These are phyloP conservation scores for Trichophyton benhamiae DNA, from an alignment of 2,329 filamentous ascomycete genomes.

Conservation along the genomic window DNA sequence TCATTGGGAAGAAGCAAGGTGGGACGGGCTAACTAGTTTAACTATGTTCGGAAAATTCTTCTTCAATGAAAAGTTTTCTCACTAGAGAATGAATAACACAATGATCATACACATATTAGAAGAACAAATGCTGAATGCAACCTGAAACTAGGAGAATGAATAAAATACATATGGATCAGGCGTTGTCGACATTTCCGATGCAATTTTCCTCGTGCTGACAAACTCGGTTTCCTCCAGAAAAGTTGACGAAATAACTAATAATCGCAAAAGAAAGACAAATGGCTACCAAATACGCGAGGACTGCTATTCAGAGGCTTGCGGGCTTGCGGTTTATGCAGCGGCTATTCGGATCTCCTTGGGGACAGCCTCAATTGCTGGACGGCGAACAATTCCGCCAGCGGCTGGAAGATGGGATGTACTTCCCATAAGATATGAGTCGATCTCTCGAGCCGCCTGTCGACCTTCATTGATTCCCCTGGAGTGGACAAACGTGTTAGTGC, in stretches of 20 bases:
- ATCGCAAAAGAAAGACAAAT: neutral
- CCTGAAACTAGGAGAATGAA: neutral
- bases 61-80: neutral
- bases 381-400: conserved; percentile 85
- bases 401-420: conserved; percentile 66
- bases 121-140: neutral
- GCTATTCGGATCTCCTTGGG: conserved; percentile 21
- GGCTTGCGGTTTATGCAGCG: conserved; percentile 13
- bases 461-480: conserved; percentile 89
- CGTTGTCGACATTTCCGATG: neutral
- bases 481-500: neutral
- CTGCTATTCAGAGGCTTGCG: too few species aligned
- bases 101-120: neutral
- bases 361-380: conserved; percentile 44
- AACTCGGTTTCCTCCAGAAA: neutral
- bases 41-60: too few species aligned
- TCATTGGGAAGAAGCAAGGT: too few species aligned
- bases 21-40: too few species aligned
- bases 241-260: neutral
- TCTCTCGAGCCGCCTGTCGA: conserved; percentile 80
- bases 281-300: too few species aligned
- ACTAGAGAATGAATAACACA: neutral
- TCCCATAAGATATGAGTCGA: conserved; percentile 75
- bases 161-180: neutral
- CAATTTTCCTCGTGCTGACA: neutral